phyloP scores from a whole-genome alignment of 2,329 filamentous ascomycete genomes.

The Lachnellula subtilissima region DNA sequence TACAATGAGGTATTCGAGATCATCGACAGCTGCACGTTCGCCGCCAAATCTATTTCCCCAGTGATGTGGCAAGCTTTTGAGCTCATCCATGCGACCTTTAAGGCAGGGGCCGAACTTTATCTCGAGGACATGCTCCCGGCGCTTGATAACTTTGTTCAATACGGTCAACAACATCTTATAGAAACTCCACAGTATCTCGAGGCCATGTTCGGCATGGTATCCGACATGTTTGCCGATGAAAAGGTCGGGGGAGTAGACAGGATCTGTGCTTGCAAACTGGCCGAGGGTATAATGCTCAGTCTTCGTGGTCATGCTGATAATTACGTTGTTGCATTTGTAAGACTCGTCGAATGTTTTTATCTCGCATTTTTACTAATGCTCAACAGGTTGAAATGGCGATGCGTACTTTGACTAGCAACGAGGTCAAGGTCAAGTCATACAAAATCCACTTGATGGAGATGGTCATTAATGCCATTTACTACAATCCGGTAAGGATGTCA shows the following conservation, averaged over 20 bases:
- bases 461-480: constrained; percentile 97
- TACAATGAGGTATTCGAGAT: constrained; percentile 99
- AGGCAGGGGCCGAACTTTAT: constrained; percentile 93
- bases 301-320: constrained; percentile 83
- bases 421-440: constrained; percentile 87
- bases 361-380: neutral
- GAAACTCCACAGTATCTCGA: constrained; percentile 83
- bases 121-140: constrained; percentile 98
- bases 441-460: constrained; percentile 97
- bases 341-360: neutral
- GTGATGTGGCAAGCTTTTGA: constrained; percentile 99
- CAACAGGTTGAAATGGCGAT: constrained; percentile 72
- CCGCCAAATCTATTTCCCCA: constrained; percentile 88
- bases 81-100: constrained; percentile 94
- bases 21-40: constrained; percentile 98
- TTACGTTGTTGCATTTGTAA: constrained; percentile 73
- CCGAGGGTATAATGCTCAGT: constrained; percentile 95
- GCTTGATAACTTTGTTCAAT: constrained; percentile 95
- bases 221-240: constrained; percentile 87
- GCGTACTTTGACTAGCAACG: constrained; percentile 68
- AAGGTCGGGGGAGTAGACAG: constrained; percentile 91
- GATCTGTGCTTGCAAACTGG: constrained; percentile 95
- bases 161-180: constrained; percentile 73
- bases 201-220: constrained; percentile 88
- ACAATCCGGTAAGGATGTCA: constrained; percentile 64